Evolutionary conservation across 2,329 filamentous ascomycete species (phyloP).

Genomic region (Pseudofabraea citricarpa): DNA sequence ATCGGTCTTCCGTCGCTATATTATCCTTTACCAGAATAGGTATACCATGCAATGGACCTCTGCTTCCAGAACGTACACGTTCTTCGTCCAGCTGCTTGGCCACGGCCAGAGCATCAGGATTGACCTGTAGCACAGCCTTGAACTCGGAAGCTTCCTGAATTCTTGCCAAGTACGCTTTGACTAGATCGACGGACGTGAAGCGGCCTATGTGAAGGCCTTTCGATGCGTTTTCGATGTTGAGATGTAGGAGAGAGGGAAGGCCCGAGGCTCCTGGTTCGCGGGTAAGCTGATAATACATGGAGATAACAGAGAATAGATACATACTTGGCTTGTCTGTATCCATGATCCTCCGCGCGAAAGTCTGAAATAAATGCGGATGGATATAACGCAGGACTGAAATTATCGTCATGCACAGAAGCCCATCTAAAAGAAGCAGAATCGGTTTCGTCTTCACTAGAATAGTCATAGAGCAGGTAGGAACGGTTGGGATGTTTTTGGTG

Average conservation of each 20-base stretch:
- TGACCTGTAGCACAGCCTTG: conserved; percentile 15
- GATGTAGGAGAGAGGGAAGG: not conserved
- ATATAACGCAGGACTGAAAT: too few relatives aligned
- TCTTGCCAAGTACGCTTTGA: conserved; percentile 6
- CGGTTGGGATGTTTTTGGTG: too few relatives aligned
- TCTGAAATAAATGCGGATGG: too few relatives aligned
- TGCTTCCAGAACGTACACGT: conserved; percentile 21
- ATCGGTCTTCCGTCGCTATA: conserved; percentile 49
- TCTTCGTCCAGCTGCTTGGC: conserved; percentile 17
- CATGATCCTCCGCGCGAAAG: too few relatives aligned
- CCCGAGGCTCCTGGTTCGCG: too few relatives aligned
- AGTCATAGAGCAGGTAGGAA: too few relatives aligned
- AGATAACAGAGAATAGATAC: too few relatives aligned
- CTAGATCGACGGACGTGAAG: not conserved
- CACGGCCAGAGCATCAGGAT: conserved; percentile 19
- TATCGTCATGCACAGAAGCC: too few relatives aligned
- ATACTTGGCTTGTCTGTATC: too few relatives aligned
- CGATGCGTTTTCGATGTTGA: not conserved
- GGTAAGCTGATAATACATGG: too few relatives aligned
- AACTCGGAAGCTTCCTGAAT: conserved; percentile 7
- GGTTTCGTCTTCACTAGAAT: too few relatives aligned
- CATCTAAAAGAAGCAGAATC: too few relatives aligned
- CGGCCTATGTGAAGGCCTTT: not conserved
- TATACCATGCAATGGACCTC: conserved; percentile 45
- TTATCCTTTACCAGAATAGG: conserved; percentile 57